A percentile compares a stretch with the other conserved stretches of the same genome.
Conservation (phyloP, 2,329 filamentous ascomycete genomes). For the Cladosporium sp. region DNA sequence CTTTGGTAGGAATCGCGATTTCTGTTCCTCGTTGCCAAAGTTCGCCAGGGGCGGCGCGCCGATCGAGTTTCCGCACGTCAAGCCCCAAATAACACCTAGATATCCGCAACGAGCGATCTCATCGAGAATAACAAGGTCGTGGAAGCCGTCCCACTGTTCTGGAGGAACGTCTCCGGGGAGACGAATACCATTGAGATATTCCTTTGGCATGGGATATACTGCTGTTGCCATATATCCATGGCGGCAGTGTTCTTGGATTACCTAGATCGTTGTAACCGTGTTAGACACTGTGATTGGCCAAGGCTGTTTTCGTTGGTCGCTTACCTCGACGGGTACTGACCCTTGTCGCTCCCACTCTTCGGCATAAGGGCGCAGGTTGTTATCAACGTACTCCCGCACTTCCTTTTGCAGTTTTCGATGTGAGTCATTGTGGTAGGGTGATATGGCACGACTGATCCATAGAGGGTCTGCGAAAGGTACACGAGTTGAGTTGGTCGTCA, state of each 20-base stretch:
- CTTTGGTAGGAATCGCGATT: constrained; percentile 59
- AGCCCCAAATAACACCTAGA: constrained; percentile 55
- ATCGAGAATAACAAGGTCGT: constrained; percentile 40
- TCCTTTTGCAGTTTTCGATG: neutral
- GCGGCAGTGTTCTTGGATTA: constrained; percentile 45
- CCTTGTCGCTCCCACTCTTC: constrained; percentile 62
- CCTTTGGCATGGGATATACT: constrained; percentile 34
- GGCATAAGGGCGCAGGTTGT: constrained; percentile 57
- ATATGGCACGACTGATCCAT: neutral
- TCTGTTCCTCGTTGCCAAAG: constrained; percentile 62
- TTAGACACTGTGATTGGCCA: neutral
- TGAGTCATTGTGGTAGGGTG: neutral
- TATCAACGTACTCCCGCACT: constrained; percentile 53
- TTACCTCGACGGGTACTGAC: constrained; percentile 33
- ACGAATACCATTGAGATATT: constrained; percentile 30
- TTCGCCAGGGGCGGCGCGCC: constrained; percentile 65
- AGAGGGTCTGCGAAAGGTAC: neutral
- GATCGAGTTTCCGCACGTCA: constrained; percentile 62
- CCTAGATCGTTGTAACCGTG: constrained; percentile 31
- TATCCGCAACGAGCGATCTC: constrained; percentile 38
- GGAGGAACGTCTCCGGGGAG: constrained; percentile 50
- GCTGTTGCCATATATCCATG: constrained; percentile 44
- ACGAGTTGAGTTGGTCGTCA: neutral
- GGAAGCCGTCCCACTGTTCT: constrained; percentile 58
- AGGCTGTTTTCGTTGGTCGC: neutral